Evolutionary conservation across 106 monocot species (phyloP), one percentile per base, ranked within the genome.

Genomic region (Cymbidium sinense): DNA sequence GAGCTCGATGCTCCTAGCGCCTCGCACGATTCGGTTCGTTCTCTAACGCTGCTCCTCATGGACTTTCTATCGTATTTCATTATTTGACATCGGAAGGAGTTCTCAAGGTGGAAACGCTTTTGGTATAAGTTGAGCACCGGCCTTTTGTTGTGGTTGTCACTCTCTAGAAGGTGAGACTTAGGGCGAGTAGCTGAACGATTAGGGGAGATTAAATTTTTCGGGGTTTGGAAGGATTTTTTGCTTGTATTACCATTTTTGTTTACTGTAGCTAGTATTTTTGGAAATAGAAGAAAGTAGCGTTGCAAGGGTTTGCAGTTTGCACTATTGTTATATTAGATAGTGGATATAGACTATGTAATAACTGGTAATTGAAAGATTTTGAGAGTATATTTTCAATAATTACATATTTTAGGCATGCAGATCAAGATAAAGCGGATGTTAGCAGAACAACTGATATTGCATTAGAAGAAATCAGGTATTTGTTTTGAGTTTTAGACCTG

Each of bases 1-100:
- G 64, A 75, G 29, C 54, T 41, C 19, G 77, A 36, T 44, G 20
- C 35, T 27, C 64, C 39, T 30, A n/a, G 28, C 17, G 18, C 70
- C 4, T 18, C 28, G 15, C 20, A 8, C 23, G 70, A 76, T 70
- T 2, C 51, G 77, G 82, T 82, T 74, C 44, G 74, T 76, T 54
- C 34, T 55, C 52, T 23, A 58, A 23, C 58, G 58, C 58, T 1
- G 37, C 15, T 73, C 8, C 36, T 41, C 1, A 8, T 23, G 5
- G 58, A 58, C 4, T 58, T 58, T 58, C 21, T 6, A 0, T 35
- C 3, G 4, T 75, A 5, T 44, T 28, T 17, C 39, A 34, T 75
- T 75, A 5, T 50, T 29, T 31, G 23, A 7, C n/a, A 36, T 71
- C 20, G 4, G 0, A 35, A 71, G 34, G 3, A 29, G 36, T 71